A percentile compares a stretch with the other conserved stretches of the same genome.
Evolutionary conservation across 495 filamentous ascomycete genomes (phyloP).

Genomic region (Talaromyces thailandensis): DNA sequence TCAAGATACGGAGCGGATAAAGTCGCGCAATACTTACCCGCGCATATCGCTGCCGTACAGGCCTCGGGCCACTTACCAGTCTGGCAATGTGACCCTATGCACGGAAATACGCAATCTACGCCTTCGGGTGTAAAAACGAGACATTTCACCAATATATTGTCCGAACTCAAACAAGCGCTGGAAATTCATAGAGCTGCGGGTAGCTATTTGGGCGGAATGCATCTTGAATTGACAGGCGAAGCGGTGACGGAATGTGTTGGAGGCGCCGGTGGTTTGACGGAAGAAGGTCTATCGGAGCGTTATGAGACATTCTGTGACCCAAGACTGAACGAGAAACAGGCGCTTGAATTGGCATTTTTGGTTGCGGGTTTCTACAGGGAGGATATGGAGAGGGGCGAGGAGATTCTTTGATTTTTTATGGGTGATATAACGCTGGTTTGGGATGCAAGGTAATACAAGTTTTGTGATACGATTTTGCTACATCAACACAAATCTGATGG

Average conservation of each 20-base stretch:
- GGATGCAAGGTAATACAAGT: too few relatives aligned
- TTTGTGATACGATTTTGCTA: too few relatives aligned
- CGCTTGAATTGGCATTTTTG: slow-evolving; percentile 87
- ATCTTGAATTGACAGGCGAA: slow-evolving; percentile 91
- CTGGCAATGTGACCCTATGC: slow-evolving; percentile 99
- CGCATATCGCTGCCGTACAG: slow-evolving; percentile 81
- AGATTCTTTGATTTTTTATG: not conserved
- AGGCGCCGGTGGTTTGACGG: slow-evolving; percentile 76
- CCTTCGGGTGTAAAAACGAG: slow-evolving; percentile 73
- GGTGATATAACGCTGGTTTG: too few relatives aligned
- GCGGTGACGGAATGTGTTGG: slow-evolving; percentile 94
- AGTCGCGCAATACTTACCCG: slow-evolving; percentile 60
- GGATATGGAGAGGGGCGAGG: slow-evolving; percentile 1
- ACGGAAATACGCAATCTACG: slow-evolving; percentile 64
- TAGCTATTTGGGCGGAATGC: slow-evolving; percentile 85
- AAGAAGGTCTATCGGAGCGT: slow-evolving; percentile 76
- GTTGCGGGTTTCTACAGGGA: slow-evolving; percentile 76
- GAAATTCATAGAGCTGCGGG: slow-evolving; percentile 73
- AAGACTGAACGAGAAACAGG: slow-evolving; percentile 93
- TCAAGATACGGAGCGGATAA: slow-evolving; percentile 81
- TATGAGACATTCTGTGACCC: slow-evolving; percentile 97
- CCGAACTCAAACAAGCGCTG: slow-evolving; percentile 70
- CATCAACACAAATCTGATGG: too few relatives aligned
- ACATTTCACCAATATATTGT: slow-evolving; percentile 76
- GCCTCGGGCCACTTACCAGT: slow-evolving; percentile 66